Conservation (phyloP, 768 basidiomycete genomes). For the Holtermanniella nyarrowii region DNA sequence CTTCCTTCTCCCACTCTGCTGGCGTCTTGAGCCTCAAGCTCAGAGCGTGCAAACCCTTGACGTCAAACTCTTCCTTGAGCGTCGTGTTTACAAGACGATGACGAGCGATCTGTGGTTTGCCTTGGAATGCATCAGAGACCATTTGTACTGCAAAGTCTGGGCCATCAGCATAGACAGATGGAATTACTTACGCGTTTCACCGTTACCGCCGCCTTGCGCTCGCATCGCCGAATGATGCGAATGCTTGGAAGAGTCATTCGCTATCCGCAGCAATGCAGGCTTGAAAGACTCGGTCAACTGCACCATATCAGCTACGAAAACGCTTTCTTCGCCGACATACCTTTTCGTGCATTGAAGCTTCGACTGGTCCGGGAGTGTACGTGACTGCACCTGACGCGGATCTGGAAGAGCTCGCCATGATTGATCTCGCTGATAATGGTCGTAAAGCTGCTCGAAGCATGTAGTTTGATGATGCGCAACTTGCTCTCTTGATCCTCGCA, state of each 20-base stretch:
- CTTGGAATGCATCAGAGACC: constrained; percentile 29
- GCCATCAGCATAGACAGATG: not conserved
- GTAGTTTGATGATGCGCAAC: too few relatives aligned
- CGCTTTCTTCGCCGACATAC: constrained; percentile 7
- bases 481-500: too few relatives aligned
- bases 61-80: constrained; percentile 43
- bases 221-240: constrained; percentile 43
- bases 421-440: too few relatives aligned
- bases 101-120: constrained; percentile 39
- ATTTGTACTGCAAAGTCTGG: constrained; percentile 38
- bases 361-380: constrained; percentile 38
- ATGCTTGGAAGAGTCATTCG: constrained; percentile 43
- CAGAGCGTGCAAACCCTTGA: constrained; percentile 44
- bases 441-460: not conserved
- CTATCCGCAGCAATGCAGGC: constrained; percentile 38
- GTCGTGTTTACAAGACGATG: constrained; percentile 44
- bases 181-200: constrained; percentile 43
- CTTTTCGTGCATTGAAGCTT: constrained; percentile 37
- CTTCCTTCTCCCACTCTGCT: constrained; percentile 39
- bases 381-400: not conserved
- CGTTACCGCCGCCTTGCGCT: constrained; percentile 40
- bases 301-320: not conserved
- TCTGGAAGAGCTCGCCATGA: too few relatives aligned
- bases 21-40: constrained; percentile 42
- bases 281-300: constrained; percentile 40